Evolutionary conservation across 2,329 filamentous ascomycete genomes (phyloP).

Genomic region (Ramichloridium luteum): DNA sequence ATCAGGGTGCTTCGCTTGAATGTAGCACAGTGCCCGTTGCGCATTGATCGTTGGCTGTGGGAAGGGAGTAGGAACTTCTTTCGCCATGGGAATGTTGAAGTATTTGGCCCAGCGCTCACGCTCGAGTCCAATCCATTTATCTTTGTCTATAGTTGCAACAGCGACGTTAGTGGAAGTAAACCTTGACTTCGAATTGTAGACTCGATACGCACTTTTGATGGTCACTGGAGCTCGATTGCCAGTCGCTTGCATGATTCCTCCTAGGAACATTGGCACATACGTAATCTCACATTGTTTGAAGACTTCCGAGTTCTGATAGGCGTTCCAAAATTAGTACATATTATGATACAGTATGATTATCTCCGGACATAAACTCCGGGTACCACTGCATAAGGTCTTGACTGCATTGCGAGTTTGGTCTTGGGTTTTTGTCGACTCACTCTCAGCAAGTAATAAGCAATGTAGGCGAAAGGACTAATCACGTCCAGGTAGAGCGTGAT

Average conservation of each 20-base stretch:
- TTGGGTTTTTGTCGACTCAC: conserved; percentile 33
- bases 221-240: conserved; percentile 42
- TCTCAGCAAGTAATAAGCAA: conserved; percentile 44
- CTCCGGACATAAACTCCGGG: background rate
- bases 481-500: conserved; percentile 48
- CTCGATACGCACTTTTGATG: conserved; percentile 41
- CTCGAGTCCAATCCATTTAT: conserved; percentile 43
- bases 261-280: conserved; percentile 48
- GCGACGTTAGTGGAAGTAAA: too few species aligned
- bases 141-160: conserved; percentile 48
- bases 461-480: conserved; percentile 48
- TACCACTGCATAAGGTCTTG: too few species aligned
- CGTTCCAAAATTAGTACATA: background rate
- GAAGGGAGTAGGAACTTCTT: conserved; percentile 37
- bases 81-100: conserved; percentile 43
- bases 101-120: conserved; percentile 41
- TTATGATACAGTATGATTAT: background rate
- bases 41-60: conserved; percentile 40
- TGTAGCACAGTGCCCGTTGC: conserved; percentile 41
- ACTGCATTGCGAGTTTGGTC: too few species aligned
- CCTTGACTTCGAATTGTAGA: too few species aligned
- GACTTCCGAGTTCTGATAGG: conserved; percentile 44
- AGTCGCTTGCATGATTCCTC: conserved; percentile 46
- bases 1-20: conserved; percentile 30
- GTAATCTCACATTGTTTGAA: conserved; percentile 44